Evolutionary conservation across 2,329 filamentous ascomycete species (phyloP).

Genomic region (Cladorrhinum sp.): DNA sequence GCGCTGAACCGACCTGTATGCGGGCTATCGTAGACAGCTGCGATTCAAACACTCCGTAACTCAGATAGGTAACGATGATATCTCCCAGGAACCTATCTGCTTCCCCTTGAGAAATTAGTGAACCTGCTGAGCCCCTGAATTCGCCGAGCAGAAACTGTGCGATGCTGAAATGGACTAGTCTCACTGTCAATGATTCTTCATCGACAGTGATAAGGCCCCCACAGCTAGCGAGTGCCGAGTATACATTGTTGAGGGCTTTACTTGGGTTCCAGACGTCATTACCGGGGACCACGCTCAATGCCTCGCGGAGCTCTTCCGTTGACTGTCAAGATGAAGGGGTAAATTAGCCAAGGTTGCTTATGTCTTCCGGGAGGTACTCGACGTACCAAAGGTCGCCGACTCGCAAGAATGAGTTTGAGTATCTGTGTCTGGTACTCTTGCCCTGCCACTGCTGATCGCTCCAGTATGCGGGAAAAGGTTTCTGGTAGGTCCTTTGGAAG

Average conservation of each 20-base stretch:
- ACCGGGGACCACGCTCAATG: conserved; percentile 36
- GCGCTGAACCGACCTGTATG: conserved; percentile 21
- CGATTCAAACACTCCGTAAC: conserved; percentile 28
- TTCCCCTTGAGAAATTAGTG: conserved; percentile 13
- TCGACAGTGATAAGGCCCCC: conserved; percentile 36
- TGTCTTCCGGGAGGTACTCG: no score
- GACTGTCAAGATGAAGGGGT: conserved; percentile 18
- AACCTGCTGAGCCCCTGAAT: neutral
- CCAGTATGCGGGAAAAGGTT: conserved; percentile 34
- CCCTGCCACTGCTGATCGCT: conserved; percentile 17
- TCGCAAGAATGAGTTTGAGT: conserved; percentile 33
- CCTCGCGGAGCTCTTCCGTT: conserved; percentile 37
- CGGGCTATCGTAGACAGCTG: conserved; percentile 19
- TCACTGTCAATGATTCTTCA: conserved; percentile 33
- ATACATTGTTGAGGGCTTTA: conserved; percentile 29
- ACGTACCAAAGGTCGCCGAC: conserved; percentile 29
- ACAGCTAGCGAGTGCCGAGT: conserved; percentile 30
- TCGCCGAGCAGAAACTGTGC: conserved; percentile 33
- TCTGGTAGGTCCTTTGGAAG: conserved; percentile 33
- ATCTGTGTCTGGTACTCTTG: conserved; percentile 28
- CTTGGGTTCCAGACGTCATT: conserved; percentile 28
- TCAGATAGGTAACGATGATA: conserved; percentile 32
- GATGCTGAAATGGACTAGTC: conserved; percentile 36
- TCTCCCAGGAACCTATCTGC: conserved; percentile 26
- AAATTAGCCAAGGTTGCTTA: no score